phyloP scores from a whole-genome alignment of 2,329 filamentous ascomycete genomes.

The Lecanicillium sp. region DNA sequence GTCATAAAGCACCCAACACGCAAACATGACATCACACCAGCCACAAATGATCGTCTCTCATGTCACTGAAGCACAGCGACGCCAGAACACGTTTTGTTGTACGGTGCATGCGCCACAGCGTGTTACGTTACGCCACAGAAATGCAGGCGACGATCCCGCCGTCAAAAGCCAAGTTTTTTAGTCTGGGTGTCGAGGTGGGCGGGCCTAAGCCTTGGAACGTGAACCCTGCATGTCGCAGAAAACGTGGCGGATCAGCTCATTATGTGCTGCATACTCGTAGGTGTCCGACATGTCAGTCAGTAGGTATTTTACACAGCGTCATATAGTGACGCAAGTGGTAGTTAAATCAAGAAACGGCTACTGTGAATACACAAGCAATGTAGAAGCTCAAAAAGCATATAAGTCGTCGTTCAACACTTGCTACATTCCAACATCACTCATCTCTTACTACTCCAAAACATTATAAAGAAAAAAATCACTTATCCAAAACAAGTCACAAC shows the following conservation, averaged over 20 bases:
- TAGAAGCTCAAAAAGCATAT: not conserved
- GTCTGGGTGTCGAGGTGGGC: not conserved
- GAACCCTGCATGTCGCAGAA: not conserved
- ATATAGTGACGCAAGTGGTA: not conserved
- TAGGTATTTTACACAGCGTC: too few species aligned
- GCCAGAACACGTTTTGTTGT: too few species aligned
- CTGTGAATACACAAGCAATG: not conserved
- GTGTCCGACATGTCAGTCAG: not conserved
- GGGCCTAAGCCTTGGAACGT: too few species aligned
- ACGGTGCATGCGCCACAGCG: too few species aligned
- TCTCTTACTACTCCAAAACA: not conserved
- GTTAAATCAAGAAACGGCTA: not conserved
- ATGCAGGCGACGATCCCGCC: not conserved
- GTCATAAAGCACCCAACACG: not conserved
- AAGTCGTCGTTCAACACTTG: too few species aligned
- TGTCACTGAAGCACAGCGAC: too few species aligned
- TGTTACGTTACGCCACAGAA: not conserved
- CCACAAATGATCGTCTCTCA: conserved; percentile 1
- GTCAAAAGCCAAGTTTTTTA: conserved; percentile 7
- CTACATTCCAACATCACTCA: too few species aligned
- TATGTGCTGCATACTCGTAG: too few species aligned
- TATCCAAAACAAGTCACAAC: not conserved
- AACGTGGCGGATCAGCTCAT: too few species aligned
- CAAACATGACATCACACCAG: conserved; percentile 7
- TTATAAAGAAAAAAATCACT: conserved; percentile 6